These are phyloP conservation scores for Trichoderma sp. DNA, from an alignment of 2,329 filamentous ascomycete genomes.

Conservation along the genomic window DNA sequence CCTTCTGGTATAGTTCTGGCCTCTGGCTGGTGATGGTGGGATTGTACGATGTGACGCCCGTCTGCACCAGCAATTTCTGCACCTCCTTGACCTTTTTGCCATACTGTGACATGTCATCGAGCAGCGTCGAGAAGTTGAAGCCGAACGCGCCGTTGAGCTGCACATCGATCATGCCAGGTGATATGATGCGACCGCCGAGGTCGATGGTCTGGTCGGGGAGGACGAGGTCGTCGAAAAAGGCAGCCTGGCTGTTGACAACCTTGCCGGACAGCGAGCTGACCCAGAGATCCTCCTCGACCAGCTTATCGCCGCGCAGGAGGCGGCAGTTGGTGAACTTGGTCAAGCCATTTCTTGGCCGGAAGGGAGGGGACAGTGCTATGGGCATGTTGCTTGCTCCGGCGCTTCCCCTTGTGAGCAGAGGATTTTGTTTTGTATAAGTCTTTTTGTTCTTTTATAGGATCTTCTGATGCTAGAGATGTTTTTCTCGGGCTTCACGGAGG, in stretches of 20 bases:
- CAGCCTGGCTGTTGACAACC: constrained; percentile 68
- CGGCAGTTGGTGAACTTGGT: constrained; percentile 90
- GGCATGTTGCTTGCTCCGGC: constrained; percentile 41
- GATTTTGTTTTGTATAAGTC: background rate
- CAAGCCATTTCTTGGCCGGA: constrained; percentile 51
- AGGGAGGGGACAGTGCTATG: constrained; percentile 41
- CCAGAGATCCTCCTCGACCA: constrained; percentile 83
- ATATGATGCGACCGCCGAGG: constrained; percentile 76
- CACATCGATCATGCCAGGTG: constrained; percentile 83
- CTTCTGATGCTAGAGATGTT: background rate
- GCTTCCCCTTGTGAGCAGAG: background rate
- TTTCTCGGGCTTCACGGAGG: background rate
- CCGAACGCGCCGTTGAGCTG: constrained; percentile 92
- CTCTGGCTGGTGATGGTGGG: constrained; percentile 81
- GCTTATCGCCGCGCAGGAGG: constrained; percentile 62
- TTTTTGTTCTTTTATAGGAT: background rate
- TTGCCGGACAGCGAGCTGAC: constrained; percentile 78
- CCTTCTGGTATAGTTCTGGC: constrained; percentile 77
- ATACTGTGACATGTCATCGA: constrained; percentile 67
- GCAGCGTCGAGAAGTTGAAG: constrained; percentile 83
- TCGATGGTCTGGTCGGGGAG: constrained; percentile 74
- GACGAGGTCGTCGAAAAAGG: constrained; percentile 65
- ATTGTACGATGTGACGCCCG: constrained; percentile 83
- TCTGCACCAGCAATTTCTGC: constrained; percentile 69
- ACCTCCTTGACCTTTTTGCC: constrained; percentile 68